These are phyloP conservation scores for Brassica nigra DNA, from an alignment of 345 rosid species.

Conservation along the genomic window DNA sequence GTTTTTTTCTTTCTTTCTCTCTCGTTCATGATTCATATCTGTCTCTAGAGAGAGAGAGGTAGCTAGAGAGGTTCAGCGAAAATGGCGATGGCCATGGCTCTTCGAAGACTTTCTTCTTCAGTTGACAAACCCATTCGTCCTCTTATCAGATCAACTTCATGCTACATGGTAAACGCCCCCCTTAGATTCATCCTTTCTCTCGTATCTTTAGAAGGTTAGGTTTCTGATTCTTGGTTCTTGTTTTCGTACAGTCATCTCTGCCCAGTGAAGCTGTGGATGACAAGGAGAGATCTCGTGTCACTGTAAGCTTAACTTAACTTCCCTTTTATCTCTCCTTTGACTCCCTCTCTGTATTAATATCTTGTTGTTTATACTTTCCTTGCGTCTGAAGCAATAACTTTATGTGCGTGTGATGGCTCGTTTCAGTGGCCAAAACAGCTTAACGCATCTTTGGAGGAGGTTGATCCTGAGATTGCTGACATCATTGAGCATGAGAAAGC, in stretches of 20 bases:
- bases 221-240: slow-evolving; percentile 12
- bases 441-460: slow-evolving; percentile 82
- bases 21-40: slow-evolving; percentile 12
- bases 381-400: slow-evolving; percentile 27
- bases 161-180: slow-evolving; percentile 53
- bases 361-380: not conserved
- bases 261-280: slow-evolving; percentile 92
- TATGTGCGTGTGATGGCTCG: not conserved
- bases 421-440: slow-evolving; percentile 96
- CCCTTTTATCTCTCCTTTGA: not conserved
- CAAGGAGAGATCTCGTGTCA: slow-evolving; percentile 69
- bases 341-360: not conserved
- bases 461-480: slow-evolving; percentile 93
- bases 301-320: slow-evolving; percentile 49
- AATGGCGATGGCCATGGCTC: slow-evolving; percentile 96
- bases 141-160: slow-evolving; percentile 64
- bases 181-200: not conserved
- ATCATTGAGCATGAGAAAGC: slow-evolving; percentile 97
- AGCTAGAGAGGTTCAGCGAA: slow-evolving; percentile 22
- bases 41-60: slow-evolving; percentile 30
- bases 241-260: slow-evolving; percentile 69
- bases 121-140: slow-evolving; percentile 78
- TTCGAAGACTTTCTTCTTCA: slow-evolving; percentile 91
- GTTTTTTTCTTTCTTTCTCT: not conserved
- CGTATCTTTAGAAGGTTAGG: not conserved